Evolutionary conservation across 306 rosid genomes (phyloP), one percentile per base, ranked within the genome.

Genomic region (Quercus rubra): DNA sequence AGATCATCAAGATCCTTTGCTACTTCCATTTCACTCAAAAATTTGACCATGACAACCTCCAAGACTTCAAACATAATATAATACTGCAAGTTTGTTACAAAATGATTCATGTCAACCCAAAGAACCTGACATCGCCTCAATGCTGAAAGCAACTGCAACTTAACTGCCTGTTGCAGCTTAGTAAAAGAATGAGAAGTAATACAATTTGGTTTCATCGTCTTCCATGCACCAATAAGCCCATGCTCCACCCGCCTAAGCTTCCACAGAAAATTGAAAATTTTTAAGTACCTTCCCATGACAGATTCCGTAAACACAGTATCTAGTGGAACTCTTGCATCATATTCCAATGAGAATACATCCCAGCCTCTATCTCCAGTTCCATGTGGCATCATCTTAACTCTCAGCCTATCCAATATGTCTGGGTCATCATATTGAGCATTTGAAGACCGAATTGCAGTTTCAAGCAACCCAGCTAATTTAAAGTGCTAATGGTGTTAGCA

Each of bases 61-160:
- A 95, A 85, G 66, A 95, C 99, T 85, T 95, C 98, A 83, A 95
- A 95, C 99, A 95, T 95, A 69, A 93, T 93, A 82, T 95, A 95
- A 74, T 95, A 95, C 52, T 95, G 99, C 80, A 95, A 89, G 86
- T 95, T 95, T 71, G 98, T 83, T 78, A 95, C 90, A 75, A 95
- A 95, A 89, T 95, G 99, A 91, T 95, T 95, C 89, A 95, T 95
- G 86, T 91, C 96, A 77, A 87, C 97, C 98, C 98, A 95, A 64
- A 95, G 90, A 77, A 95, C 99, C 83, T 95, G 98, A 84, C 98
- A 93, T 76, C 92, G 93, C 88, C 99, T 91, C 89, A 93, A 80
- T 46, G 98, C 91, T 68, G 98, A 91, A 81, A 93, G 93, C 76
- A 93, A 78, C 79, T 83, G 94, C 90, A 89, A 78, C 87, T 90